phyloP scores from a whole-genome alignment of 2,329 filamentous ascomycete genomes.

The Colletotrichum eremochloae region DNA sequence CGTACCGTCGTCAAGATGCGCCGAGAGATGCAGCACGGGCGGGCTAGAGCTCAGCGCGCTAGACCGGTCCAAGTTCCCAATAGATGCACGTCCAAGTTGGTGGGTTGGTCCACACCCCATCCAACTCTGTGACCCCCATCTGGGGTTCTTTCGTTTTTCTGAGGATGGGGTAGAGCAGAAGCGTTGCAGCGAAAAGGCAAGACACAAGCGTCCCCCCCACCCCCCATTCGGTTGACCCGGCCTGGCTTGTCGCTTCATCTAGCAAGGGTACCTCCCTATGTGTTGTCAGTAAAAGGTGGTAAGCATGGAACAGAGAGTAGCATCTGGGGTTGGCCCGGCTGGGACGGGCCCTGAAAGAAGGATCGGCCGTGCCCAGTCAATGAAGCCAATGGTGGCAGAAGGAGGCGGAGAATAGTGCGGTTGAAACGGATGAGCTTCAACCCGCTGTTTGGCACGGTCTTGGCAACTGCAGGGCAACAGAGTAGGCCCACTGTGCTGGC shows the following conservation, averaged over 20 bases:
- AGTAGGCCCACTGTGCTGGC: conserved; percentile 37
- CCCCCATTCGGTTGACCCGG: neutral
- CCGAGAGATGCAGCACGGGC: conserved; percentile 42
- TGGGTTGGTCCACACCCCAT: conserved; percentile 4
- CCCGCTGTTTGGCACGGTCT: conserved; percentile 35
- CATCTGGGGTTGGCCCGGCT: conserved; percentile 38
- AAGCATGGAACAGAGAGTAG: conserved; percentile 13
- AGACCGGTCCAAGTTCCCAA: conserved; percentile 37
- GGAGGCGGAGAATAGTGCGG: conserved; percentile 29
- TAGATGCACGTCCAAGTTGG: conserved; percentile 30
- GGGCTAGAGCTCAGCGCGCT: conserved; percentile 36
- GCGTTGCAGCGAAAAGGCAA: neutral
- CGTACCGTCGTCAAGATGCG: conserved; percentile 34
- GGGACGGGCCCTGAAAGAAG: conserved; percentile 41
- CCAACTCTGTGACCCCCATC: neutral
- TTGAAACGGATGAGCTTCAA: conserved; percentile 42
- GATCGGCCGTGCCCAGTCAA: conserved; percentile 39
- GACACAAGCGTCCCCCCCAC: neutral
- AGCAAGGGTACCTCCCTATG: conserved; percentile 13
- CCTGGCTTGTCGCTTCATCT: neutral
- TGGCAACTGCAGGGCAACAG: conserved; percentile 38
- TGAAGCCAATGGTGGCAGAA: conserved; percentile 26
- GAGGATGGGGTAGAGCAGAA: neutral
- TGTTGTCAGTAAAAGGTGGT: conserved; percentile 30
- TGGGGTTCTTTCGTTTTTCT: neutral